Evolutionary conservation across 345 rosid species (phyloP).

Genomic region (Anacardium occidentale): DNA sequence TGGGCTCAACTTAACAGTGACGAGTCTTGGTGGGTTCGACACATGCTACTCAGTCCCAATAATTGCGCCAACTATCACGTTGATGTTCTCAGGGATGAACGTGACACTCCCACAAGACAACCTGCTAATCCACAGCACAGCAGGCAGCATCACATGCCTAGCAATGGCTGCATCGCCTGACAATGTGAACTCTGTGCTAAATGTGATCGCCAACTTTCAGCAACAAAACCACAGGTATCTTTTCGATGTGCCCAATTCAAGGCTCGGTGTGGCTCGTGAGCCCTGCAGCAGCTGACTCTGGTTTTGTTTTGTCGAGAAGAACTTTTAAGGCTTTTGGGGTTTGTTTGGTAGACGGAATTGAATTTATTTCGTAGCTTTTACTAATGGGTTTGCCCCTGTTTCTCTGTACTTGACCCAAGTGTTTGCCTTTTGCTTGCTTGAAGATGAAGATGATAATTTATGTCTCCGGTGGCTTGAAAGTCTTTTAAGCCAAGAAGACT

Average conservation of each 20-base stretch:
- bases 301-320: too few relatives aligned
- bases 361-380: not conserved
- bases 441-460: not conserved
- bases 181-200: constrained; percentile 81
- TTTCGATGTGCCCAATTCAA: constrained; percentile 71
- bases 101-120: constrained; percentile 77
- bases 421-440: not conserved
- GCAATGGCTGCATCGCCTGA: constrained; percentile 90
- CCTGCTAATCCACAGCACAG: constrained; percentile 78
- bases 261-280: constrained; percentile 89
- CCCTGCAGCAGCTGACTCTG: constrained; percentile 51
- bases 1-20: constrained; percentile 45
- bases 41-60: constrained; percentile 84
- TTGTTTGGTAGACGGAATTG: not conserved
- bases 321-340: not conserved
- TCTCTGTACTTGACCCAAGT: not conserved
- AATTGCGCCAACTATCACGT: constrained; percentile 64
- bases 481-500: not conserved
- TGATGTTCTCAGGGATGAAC: constrained; percentile 88
- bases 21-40: constrained; percentile 88
- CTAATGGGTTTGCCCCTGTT: not conserved
- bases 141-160: constrained; percentile 69
- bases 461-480: not conserved
- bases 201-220: constrained; percentile 94
- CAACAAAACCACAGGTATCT: constrained; percentile 91